Evolutionary conservation across 1,139 yeast genomes (phyloP).

Genomic region (Casaregolazyma lundiana): DNA sequence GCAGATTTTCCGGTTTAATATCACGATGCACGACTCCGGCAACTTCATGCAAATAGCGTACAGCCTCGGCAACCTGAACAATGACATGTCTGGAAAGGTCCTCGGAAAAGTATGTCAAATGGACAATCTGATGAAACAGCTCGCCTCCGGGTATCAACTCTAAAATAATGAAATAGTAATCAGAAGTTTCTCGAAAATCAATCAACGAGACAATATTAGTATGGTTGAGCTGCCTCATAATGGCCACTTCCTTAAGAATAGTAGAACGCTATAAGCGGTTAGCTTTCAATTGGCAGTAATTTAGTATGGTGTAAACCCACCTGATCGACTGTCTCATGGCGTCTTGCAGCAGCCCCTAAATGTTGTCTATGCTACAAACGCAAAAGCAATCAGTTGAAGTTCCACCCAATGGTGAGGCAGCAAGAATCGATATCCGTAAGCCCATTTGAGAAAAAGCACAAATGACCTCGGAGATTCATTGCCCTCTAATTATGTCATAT

Average conservation of each 20-base stretch:
- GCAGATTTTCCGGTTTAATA: slow-evolving; percentile 87
- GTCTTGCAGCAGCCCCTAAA: slow-evolving; percentile 27
- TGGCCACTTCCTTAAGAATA: slow-evolving; percentile 77
- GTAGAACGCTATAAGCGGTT: slow-evolving; percentile 37
- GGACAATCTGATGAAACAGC: slow-evolving; percentile 87
- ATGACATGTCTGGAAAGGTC: slow-evolving; percentile 80
- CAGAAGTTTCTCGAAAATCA: slow-evolving; percentile 60
- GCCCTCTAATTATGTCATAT: neutral
- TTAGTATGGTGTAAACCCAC: slow-evolving; percentile 19
- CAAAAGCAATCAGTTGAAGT: neutral
- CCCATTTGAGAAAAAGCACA: too few species aligned
- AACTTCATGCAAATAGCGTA: slow-evolving; percentile 73
- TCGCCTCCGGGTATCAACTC: slow-evolving; percentile 94
- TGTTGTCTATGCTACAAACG: slow-evolving; percentile 17
- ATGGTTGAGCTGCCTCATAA: slow-evolving; percentile 71
- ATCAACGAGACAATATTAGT: slow-evolving; percentile 67
- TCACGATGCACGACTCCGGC: slow-evolving; percentile 91
- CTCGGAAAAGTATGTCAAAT: slow-evolving; percentile 86
- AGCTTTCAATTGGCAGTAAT: slow-evolving; percentile 1
- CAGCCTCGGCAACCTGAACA: slow-evolving; percentile 75
- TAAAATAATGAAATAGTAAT: slow-evolving; percentile 71
- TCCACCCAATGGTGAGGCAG: neutral
- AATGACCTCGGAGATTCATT: neutral
- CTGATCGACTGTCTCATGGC: slow-evolving; percentile 30
- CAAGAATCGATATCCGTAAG: too few species aligned